A percentile compares a stretch with the other conserved stretches of the same genome.
Evolutionary conservation across 352 stramenopile genomes (phyloP).

Genomic region (Phytopythium sindhum): DNA sequence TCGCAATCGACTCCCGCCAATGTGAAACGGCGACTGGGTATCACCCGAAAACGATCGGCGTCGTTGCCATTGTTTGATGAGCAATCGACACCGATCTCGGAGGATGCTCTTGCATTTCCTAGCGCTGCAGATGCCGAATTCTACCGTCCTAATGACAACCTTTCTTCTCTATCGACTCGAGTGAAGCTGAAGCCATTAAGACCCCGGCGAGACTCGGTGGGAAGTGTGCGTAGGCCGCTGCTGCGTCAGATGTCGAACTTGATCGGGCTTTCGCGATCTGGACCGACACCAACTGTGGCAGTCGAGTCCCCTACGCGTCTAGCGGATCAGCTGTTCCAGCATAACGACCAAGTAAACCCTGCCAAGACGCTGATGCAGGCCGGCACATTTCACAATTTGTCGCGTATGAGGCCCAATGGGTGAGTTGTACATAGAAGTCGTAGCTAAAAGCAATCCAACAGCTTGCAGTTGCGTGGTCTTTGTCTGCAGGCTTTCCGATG

Average conservation of each 20-base stretch:
- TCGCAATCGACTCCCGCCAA: neutral
- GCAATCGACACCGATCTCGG: neutral
- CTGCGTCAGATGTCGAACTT: slow-evolving; percentile 8
- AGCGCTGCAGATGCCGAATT: neutral
- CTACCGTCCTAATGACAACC: neutral
- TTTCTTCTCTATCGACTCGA: neutral
- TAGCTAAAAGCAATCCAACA: neutral
- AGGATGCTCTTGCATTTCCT: neutral
- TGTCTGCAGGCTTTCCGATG: neutral
- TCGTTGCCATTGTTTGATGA: neutral
- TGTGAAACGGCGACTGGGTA: neutral
- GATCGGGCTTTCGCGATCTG: neutral
- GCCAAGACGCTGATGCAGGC: neutral
- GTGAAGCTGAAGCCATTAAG: neutral
- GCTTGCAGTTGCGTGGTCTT: neutral
- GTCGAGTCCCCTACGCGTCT: slow-evolving; percentile 1
- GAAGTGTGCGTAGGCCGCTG: neutral
- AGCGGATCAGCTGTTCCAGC: slow-evolving; percentile 5
- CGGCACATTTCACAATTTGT: neutral
- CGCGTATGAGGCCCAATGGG: neutral
- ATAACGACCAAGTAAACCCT: neutral
- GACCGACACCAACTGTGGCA: neutral
- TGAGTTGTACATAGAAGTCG: neutral
- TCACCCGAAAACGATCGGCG: neutral
- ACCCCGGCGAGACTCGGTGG: neutral